Conservation (phyloP, 2,329 filamentous ascomycete genomes). For the Didymosphaeria variabile region DNA sequence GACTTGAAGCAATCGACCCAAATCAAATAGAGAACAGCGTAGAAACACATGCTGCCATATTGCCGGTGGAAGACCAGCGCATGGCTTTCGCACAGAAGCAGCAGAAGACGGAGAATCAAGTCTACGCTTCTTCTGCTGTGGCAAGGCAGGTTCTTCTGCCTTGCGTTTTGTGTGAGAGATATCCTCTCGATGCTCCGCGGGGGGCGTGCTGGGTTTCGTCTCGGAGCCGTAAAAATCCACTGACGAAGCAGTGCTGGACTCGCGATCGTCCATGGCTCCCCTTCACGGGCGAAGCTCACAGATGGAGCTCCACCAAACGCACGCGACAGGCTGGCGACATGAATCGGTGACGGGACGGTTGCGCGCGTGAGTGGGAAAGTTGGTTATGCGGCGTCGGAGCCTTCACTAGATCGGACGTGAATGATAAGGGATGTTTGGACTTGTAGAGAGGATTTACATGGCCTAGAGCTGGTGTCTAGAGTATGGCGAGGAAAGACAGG, state of each 20-base stretch:
- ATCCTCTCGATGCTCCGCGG: conserved; percentile 24
- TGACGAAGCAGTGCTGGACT: conserved; percentile 46
- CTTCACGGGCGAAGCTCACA: conserved; percentile 40
- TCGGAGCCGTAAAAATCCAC: conserved; percentile 49
- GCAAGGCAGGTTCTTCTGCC: conserved; percentile 34
- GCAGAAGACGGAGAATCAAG: conserved; percentile 28
- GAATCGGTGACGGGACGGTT: conserved; percentile 15
- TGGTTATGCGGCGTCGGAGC: background rate
- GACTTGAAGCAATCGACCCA: conserved; percentile 72
- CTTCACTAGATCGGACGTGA: background rate
- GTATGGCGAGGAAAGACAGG: conserved; percentile 5
- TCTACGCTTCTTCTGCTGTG: conserved; percentile 45
- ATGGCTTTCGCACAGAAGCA: conserved; percentile 31
- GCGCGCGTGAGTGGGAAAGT: conserved; percentile 1
- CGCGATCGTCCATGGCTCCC: conserved; percentile 44
- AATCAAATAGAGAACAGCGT: conserved; percentile 68
- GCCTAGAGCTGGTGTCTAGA: conserved; percentile 1
- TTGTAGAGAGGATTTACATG: conserved; percentile 4
- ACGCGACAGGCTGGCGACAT: conserved; percentile 42
- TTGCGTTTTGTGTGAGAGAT: conserved; percentile 46
- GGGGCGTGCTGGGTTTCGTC: conserved; percentile 28
- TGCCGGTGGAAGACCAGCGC: conserved; percentile 63
- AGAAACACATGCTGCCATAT: conserved; percentile 77
- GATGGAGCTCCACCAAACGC: conserved; percentile 36
- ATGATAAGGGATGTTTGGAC: background rate